Evolutionary conservation across 139 green algal species (phyloP).

Genomic region (Closterium sp.): DNA sequence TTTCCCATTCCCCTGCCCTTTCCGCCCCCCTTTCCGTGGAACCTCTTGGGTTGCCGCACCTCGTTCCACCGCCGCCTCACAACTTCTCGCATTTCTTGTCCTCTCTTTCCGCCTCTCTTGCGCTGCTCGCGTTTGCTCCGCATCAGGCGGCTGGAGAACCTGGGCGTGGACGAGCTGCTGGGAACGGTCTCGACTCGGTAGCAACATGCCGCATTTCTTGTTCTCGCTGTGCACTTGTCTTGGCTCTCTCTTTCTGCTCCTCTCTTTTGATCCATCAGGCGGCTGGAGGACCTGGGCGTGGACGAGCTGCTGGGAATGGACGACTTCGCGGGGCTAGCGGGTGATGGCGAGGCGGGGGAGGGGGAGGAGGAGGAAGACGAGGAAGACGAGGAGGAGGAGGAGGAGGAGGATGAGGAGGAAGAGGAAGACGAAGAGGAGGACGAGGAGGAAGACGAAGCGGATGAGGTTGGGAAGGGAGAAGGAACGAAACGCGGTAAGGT

Average conservation of each 20-base stretch:
- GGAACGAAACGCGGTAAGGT: neutral
- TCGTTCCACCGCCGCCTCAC: neutral
- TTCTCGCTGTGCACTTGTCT: neutral
- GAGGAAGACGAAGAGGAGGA: neutral
- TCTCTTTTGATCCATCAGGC: neutral
- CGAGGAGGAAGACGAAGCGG: neutral
- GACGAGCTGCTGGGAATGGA: slow-evolving; percentile 54
- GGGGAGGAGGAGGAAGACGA: slow-evolving; percentile 27
- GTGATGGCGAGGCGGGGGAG: slow-evolving; percentile 26
- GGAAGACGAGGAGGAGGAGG: neutral
- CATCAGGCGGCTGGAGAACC: slow-evolving; percentile 30
- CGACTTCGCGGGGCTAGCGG: slow-evolving; percentile 1
- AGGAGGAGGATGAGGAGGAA: slow-evolving; percentile 1
- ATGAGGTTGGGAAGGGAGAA: neutral
- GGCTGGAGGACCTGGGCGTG: slow-evolving; percentile 50
- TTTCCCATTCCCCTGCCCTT: neutral
- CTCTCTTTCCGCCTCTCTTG: neutral
- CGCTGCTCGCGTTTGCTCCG: neutral
- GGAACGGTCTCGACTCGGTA: too few relatives aligned
- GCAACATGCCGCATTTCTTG: neutral
- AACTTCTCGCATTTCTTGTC: neutral
- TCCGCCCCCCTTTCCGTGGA: neutral
- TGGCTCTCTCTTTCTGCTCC: too few relatives aligned
- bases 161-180: slow-evolving; percentile 57
- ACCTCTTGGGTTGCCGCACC: neutral